These are phyloP conservation scores for Colletotrichum tamarilloi DNA, from an alignment of 2,329 filamentous ascomycete species.

Conservation along the genomic window DNA sequence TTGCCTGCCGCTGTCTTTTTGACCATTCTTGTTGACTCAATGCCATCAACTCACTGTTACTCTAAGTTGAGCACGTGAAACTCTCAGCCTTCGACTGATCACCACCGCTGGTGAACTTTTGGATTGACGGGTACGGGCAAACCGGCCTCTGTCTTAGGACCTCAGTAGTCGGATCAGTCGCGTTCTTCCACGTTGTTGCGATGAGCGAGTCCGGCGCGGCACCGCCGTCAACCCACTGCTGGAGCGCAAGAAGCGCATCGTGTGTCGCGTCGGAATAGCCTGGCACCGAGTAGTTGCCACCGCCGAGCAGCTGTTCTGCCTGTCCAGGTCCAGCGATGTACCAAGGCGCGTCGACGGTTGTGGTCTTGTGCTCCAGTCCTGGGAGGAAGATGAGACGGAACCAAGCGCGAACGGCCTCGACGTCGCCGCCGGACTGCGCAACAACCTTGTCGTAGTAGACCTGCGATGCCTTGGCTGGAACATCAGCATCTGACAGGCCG, in stretches of 20 bases:
- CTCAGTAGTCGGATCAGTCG: conserved; percentile 43
- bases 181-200: conserved; percentile 47
- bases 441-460: conserved; percentile 49
- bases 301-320: conserved; percentile 29
- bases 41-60: not conserved
- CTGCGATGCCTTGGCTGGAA: conserved; percentile 49
- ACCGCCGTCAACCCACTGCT: conserved; percentile 51
- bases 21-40: not conserved
- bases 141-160: conserved; percentile 57
- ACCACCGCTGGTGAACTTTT: conserved; percentile 6
- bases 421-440: conserved; percentile 51
- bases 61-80: conserved; percentile 1
- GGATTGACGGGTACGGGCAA: conserved; percentile 51
- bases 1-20: not conserved
- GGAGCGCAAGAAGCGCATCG: conserved; percentile 51
- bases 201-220: conserved; percentile 45
- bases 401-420: conserved; percentile 53
- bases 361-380: conserved; percentile 57
- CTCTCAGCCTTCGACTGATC: conserved; percentile 13
- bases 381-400: conserved; percentile 62
- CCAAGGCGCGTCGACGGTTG: conserved; percentile 52
- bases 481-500: conserved; percentile 51
- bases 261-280: conserved; percentile 49
- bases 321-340: conserved; percentile 48
- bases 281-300: conserved; percentile 45